These are phyloP conservation scores for Nepenthes mirabilis DNA, from an alignment of 148 eudicot genomes.

Conservation along the genomic window DNA sequence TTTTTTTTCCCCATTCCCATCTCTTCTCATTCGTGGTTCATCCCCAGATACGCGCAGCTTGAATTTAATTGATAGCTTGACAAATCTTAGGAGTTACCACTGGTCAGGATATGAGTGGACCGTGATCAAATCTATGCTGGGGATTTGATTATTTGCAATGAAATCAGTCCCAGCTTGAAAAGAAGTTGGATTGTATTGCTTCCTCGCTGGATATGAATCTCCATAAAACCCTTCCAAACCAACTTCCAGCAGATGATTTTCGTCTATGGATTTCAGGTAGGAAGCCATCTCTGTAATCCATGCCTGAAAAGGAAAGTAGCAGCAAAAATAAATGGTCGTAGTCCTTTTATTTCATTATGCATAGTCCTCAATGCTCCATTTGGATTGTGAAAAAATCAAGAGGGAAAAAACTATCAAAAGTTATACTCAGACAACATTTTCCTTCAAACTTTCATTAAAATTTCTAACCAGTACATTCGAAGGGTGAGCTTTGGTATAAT, in stretches of 20 bases:
- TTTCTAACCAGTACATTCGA: too few relatives aligned
- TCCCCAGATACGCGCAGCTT: too few relatives aligned
- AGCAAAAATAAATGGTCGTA: too few relatives aligned
- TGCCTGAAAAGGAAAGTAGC: slow-evolving; percentile 3
- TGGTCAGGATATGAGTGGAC: slow-evolving; percentile 60
- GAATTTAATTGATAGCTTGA: slow-evolving; percentile 20
- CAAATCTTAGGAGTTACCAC: slow-evolving; percentile 29
- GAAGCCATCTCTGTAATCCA: slow-evolving; percentile 62
- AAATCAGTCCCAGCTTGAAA: slow-evolving; percentile 47
- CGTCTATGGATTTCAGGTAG: slow-evolving; percentile 56
- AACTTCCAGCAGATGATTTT: slow-evolving; percentile 39
- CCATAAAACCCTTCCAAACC: slow-evolving; percentile 77
- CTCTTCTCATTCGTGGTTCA: too few relatives aligned
- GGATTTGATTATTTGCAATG: slow-evolving; percentile 40
- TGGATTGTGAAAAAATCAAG: too few relatives aligned
- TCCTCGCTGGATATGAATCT: slow-evolving; percentile 20
- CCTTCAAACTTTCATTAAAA: too few relatives aligned
- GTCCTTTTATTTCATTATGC: too few relatives aligned
- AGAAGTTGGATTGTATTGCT: slow-evolving; percentile 19
- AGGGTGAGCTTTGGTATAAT: too few relatives aligned
- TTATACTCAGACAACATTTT: too few relatives aligned
- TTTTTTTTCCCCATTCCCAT: too few relatives aligned
- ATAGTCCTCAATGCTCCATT: too few relatives aligned
- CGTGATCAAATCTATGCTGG: slow-evolving; percentile 57
- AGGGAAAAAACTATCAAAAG: too few relatives aligned